Evolutionary conservation across 495 filamentous ascomycete species (phyloP).

Genomic region (Podospora anserina): DNA sequence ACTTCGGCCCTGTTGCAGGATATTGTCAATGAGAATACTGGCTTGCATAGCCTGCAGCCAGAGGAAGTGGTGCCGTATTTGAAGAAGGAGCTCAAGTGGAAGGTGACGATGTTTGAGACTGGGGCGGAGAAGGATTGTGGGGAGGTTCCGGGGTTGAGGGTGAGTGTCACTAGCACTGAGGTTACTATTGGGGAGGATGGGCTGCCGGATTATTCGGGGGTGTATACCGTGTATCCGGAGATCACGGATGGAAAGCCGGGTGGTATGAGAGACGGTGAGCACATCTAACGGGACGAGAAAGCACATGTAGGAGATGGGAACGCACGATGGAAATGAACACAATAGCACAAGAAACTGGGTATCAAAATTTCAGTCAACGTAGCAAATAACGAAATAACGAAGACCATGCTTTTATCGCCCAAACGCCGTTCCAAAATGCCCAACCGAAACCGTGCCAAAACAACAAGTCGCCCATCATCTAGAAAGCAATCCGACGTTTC

Average conservation of each 20-base stretch:
- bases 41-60: slow-evolving; percentile 21
- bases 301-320: too few relatives aligned
- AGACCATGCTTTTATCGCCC: slow-evolving; percentile 15
- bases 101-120: slow-evolving; percentile 31
- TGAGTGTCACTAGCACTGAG: slow-evolving; percentile 38
- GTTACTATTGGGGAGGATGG: slow-evolving; percentile 35
- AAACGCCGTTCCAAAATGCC: slow-evolving; percentile 23
- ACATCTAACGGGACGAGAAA: slow-evolving; percentile 49
- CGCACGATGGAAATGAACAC: background rate
- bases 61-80: slow-evolving; percentile 40
- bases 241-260: slow-evolving; percentile 36
- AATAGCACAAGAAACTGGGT: slow-evolving; percentile 17
- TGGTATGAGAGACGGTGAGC: slow-evolving; percentile 74
- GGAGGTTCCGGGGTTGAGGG: slow-evolving; percentile 34
- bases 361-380: slow-evolving; percentile 19
- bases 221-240: slow-evolving; percentile 36
- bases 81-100: slow-evolving; percentile 35
- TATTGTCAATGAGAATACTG: slow-evolving; percentile 31
- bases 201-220: slow-evolving; percentile 32
- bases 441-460: slow-evolving; percentile 2
- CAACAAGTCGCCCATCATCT: slow-evolving; percentile 13
- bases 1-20: slow-evolving; percentile 41
- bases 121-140: slow-evolving; percentile 32
- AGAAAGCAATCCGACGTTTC: slow-evolving; percentile 63
- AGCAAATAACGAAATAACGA: background rate